These are phyloP conservation scores for Ceratobasidium sp. DNA, from an alignment of 1,284 basidiomycete species.

Conservation along the genomic window DNA sequence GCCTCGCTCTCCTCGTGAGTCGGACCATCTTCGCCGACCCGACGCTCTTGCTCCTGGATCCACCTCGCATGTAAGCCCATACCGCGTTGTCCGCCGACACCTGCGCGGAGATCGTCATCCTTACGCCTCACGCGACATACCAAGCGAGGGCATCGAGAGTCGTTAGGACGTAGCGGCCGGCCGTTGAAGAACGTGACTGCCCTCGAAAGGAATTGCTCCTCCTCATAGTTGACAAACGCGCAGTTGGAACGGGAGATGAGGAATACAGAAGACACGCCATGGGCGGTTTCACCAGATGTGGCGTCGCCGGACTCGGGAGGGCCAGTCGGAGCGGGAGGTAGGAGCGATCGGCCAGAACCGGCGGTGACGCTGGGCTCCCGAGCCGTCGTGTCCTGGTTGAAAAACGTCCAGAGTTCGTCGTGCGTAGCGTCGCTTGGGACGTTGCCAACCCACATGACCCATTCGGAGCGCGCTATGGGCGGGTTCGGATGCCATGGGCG, in stretches of 20 bases:
- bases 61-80: slow-evolving; percentile 86
- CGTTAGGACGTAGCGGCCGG: slow-evolving; percentile 71
- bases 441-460: slow-evolving; percentile 97
- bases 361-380: slow-evolving; percentile 36
- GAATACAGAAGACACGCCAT: slow-evolving; percentile 89
- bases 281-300: slow-evolving; percentile 1
- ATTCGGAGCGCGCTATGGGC: slow-evolving; percentile 80
- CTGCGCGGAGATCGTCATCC: slow-evolving; percentile 90
- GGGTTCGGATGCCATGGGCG: slow-evolving; percentile 52
- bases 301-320: slow-evolving; percentile 11
- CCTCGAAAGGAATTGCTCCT: slow-evolving; percentile 70
- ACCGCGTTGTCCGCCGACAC: slow-evolving; percentile 92
- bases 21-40: slow-evolving; percentile 42
- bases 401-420: slow-evolving; percentile 91
- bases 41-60: slow-evolving; percentile 70
- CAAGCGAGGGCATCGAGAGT: slow-evolving; percentile 80
- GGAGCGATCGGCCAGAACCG: slow-evolving; percentile 10
- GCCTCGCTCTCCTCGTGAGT: slow-evolving; percentile 16
- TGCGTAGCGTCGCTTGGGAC: slow-evolving; percentile 87
- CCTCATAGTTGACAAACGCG: slow-evolving; percentile 91
- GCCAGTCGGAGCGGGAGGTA: slow-evolving; percentile 6
- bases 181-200: slow-evolving; percentile 85
- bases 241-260: slow-evolving; percentile 93
- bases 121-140: slow-evolving; percentile 88
- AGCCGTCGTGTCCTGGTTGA: slow-evolving; percentile 58